phyloP scores from a whole-genome alignment of 768 basidiomycete genomes.

The Agrocybe chaxingu region DNA sequence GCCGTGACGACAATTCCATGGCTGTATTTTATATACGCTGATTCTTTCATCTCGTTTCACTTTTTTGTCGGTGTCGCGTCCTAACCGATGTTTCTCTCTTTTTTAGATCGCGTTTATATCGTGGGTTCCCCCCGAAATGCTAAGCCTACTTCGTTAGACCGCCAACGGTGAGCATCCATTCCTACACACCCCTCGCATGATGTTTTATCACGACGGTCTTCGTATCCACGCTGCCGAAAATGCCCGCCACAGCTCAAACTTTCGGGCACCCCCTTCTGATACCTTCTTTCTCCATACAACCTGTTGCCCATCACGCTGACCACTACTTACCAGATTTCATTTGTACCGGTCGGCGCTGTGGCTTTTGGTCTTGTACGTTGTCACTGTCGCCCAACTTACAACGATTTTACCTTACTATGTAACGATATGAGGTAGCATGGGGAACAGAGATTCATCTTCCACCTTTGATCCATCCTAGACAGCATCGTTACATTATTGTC shows the following conservation, averaged over 20 bases:
- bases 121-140: neutral
- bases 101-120: neutral
- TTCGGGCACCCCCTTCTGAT: conserved; percentile 84
- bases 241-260: conserved; percentile 89
- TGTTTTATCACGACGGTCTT: conserved; percentile 93
- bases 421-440: too few relatives aligned
- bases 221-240: conserved; percentile 81
- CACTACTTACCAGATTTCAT: too few relatives aligned
- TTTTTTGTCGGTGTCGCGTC: neutral
- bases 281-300: conserved; percentile 9
- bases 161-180: conserved; percentile 29
- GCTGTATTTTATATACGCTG: conserved; percentile 77
- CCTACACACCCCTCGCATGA: conserved; percentile 38
- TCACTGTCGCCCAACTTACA: too few relatives aligned
- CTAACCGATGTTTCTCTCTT: conserved; percentile 1
- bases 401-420: too few relatives aligned
- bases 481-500: too few relatives aligned
- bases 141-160: neutral
- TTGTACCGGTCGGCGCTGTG: too few relatives aligned
- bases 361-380: too few relatives aligned
- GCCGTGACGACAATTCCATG: conserved; percentile 74
- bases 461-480: too few relatives aligned
- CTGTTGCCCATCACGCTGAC: conserved; percentile 13
- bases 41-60: conserved; percentile 22
- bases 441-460: too few relatives aligned